Conservation (phyloP, 345 rosid species). For the Microthlaspi erraticum region DNA sequence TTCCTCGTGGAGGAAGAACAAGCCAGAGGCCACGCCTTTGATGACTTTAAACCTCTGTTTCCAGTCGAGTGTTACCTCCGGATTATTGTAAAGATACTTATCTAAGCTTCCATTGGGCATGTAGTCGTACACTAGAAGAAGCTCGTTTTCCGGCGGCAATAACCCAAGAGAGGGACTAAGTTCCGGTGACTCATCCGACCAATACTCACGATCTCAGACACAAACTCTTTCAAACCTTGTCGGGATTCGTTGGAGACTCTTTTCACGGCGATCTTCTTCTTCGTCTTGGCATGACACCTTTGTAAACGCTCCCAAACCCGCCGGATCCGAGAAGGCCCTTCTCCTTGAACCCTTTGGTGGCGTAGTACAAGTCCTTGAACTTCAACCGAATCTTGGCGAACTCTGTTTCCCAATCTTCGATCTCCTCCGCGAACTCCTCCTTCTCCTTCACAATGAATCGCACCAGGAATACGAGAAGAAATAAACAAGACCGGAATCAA, state of each 20-base stretch:
- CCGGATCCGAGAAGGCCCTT: slow-evolving; percentile 72
- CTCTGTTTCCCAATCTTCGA: slow-evolving; percentile 77
- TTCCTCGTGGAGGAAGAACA: slow-evolving; percentile 75
- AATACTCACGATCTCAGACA: slow-evolving; percentile 71
- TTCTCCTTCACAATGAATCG: slow-evolving; percentile 42
- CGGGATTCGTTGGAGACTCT: slow-evolving; percentile 68
- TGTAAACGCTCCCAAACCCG: slow-evolving; percentile 77
- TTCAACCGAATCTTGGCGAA: slow-evolving; percentile 64
- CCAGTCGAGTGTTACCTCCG: slow-evolving; percentile 59
- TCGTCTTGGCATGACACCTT: slow-evolving; percentile 57
- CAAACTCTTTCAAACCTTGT: slow-evolving; percentile 84
- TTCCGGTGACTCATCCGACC: slow-evolving; percentile 86
- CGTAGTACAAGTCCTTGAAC: slow-evolving; percentile 64
- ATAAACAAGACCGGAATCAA: slow-evolving; percentile 27
- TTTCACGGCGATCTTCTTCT: slow-evolving; percentile 69
- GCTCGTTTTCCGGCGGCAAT: slow-evolving; percentile 69
- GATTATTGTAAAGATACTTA: slow-evolving; percentile 61
- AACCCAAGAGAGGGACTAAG: slow-evolving; percentile 77
- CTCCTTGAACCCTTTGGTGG: slow-evolving; percentile 65
- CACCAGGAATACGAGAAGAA: background rate
- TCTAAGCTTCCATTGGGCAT: slow-evolving; percentile 92
- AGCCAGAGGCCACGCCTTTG: slow-evolving; percentile 74
- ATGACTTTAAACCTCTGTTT: slow-evolving; percentile 66
- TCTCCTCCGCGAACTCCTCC: slow-evolving; percentile 58
- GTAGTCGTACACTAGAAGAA: slow-evolving; percentile 77